Conservation (phyloP, 2,329 filamentous ascomycete species). For the Paradendryphiella salina region DNA sequence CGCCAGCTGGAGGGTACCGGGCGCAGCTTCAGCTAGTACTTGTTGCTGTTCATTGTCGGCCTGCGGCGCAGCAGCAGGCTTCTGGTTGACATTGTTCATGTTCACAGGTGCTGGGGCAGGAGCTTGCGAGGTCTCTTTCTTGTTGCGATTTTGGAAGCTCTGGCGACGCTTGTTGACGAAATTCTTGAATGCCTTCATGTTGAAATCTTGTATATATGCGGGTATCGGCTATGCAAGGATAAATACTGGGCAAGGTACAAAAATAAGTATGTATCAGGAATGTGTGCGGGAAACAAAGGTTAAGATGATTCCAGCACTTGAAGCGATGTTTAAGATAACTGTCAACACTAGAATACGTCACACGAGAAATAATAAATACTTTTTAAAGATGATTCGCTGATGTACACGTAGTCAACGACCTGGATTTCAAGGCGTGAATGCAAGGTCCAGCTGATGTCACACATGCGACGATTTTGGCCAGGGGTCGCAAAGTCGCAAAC, state of each 20-base stretch:
- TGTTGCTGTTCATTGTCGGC: slow-evolving; percentile 29
- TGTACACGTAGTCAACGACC: slow-evolving; percentile 9
- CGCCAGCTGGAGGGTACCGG: slow-evolving; percentile 60
- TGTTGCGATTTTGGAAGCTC: slow-evolving; percentile 17
- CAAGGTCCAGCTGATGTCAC: slow-evolving; percentile 41
- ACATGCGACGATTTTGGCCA: slow-evolving; percentile 21
- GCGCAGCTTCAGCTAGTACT: slow-evolving; percentile 26
- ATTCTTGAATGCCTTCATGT: slow-evolving; percentile 33
- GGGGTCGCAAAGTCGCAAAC: slow-evolving; percentile 20
- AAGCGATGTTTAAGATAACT: not conserved
- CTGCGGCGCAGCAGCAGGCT: slow-evolving; percentile 14
- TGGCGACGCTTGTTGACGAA: slow-evolving; percentile 33
- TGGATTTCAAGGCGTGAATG: slow-evolving; percentile 21
- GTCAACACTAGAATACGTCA: slow-evolving; percentile 4
- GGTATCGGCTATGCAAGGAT: not conserved
- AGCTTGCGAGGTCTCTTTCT: not conserved
- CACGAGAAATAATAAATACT: slow-evolving; percentile 10
- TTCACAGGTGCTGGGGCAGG: not conserved
- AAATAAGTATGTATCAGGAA: not conserved
- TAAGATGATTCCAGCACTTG: not conserved
- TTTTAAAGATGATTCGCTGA: slow-evolving; percentile 24
- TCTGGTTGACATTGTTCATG: slow-evolving; percentile 11
- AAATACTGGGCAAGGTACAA: not conserved
- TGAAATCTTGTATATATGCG: slow-evolving; percentile 8
- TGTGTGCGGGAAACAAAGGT: not conserved